A percentile compares a stretch with the other conserved stretches of the same genome.
Conservation (phyloP, 2,329 filamentous ascomycete genomes). For the Colletotrichum incanum region DNA sequence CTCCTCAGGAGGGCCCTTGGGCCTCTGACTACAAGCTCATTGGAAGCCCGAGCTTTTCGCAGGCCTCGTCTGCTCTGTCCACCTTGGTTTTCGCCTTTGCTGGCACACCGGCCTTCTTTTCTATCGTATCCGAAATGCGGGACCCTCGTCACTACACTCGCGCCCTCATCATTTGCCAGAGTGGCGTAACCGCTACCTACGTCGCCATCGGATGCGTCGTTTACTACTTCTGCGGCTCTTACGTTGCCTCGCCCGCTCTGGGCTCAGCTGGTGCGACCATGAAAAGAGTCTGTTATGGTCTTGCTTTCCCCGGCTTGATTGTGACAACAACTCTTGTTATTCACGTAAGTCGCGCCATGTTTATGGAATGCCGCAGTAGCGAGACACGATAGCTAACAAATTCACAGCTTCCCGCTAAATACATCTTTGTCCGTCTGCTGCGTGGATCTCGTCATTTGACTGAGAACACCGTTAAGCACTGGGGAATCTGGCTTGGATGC, state of each 20-base stretch:
- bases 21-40: conserved; percentile 60
- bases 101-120: conserved; percentile 55
- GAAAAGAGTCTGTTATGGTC: conserved; percentile 63
- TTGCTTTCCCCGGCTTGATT: conserved; percentile 52
- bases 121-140: conserved; percentile 54
- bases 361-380: rapidly evolving
- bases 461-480: conserved; percentile 50
- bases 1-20: conserved; percentile 46
- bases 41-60: conserved; percentile 71
- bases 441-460: conserved; percentile 51
- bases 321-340: conserved; percentile 49
- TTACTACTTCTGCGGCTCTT: conserved; percentile 63
- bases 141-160: conserved; percentile 51
- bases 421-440: conserved; percentile 48
- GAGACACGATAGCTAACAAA: background rate
- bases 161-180: conserved; percentile 49
- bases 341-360: conserved; percentile 46
- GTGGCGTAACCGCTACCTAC: conserved; percentile 52
- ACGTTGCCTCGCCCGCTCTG: conserved; percentile 62
- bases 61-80: conserved; percentile 58
- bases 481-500: conserved; percentile 52
- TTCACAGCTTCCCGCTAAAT: conserved; percentile 47
- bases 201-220: conserved; percentile 56
- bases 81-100: conserved; percentile 57
- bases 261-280: conserved; percentile 59